Percentiles rank a stretch among this genome's conserved stretches.
Evolutionary conservation across 495 filamentous ascomycete species (phyloP).

Genomic region (Pseudoneurospora amorphoporcata): DNA sequence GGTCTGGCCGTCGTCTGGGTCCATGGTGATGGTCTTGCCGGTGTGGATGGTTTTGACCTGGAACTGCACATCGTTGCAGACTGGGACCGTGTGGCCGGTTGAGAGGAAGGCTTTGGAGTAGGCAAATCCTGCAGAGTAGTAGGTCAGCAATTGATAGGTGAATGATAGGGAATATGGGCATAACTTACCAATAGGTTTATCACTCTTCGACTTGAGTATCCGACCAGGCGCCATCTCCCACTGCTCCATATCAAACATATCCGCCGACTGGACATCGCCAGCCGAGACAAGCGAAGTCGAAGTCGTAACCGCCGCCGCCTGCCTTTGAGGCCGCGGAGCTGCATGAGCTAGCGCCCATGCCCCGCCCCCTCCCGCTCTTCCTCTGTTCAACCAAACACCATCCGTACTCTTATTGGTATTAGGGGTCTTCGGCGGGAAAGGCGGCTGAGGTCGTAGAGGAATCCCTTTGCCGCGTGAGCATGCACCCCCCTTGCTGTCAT

Average conservation of each 20-base stretch:
- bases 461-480: neutral
- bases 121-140: constrained; percentile 7
- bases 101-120: constrained; percentile 31
- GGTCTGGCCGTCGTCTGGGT: constrained; percentile 8
- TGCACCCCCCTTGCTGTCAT: constrained; percentile 3
- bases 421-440: neutral
- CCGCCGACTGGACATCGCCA: constrained; percentile 3
- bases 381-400: neutral
- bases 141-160: neutral
- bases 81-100: constrained; percentile 14
- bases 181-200: neutral
- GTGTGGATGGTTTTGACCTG: constrained; percentile 22
- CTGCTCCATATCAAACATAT: constrained; percentile 27
- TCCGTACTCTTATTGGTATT: neutral
- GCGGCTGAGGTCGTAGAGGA: neutral
- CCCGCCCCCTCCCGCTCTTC: neutral
- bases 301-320: neutral
- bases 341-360: neutral
- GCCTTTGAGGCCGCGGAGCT: neutral
- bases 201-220: constrained; percentile 2
- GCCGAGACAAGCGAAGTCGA: constrained; percentile 6
- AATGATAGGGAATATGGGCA: neutral
- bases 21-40: constrained; percentile 15
- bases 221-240: constrained; percentile 28
- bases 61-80: constrained; percentile 24